Base-by-base conservation (phyloP, 2,329 filamentous ascomycete genomes). In the Myriosclerotinia scirpicola region DNA sequence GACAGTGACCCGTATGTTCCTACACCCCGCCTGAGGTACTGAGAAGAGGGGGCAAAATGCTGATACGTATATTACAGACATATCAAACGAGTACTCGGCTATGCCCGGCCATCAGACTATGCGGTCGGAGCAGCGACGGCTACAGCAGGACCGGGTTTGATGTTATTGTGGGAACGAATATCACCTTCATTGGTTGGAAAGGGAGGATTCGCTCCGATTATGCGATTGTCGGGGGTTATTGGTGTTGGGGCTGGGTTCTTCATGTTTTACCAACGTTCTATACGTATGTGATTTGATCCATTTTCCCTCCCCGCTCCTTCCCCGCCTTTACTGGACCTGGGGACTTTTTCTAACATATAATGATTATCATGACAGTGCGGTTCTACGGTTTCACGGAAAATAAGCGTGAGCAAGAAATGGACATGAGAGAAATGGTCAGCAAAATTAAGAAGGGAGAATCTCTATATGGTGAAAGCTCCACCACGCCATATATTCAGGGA, bases 351-450 rank as follows among this genome's bases (percentile, higher is more conserved):
- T 22, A 12, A 22, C n/a, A n/a, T 52, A 40, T 63, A 38, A 50
- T 63, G 53, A 97, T 26, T 34, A 54, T 54, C 26, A 26, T n/a
- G 3, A n/a, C 15, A 65, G 93, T 94, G 76, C 91, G 95, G 71
- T 98, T 99, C 81, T 98, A 97, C 81, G 95, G 95, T 75, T 92
- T 93, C 80, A 89, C 86, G 58, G 95, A 99, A 80, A 99, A 99
- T 81, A 81, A 89, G 65, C 89, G 95, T 74, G 95, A 99, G 80
- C 83, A 95, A 67, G 90, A 97, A 71, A 89, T 96, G 89, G 95
- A 99, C 78, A 98, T 98, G 93, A 86, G 87, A 71, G 95, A 99
- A 81, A 99, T 99, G 95, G 93, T 97, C 48, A 86, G 88, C 78
- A 96, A 94, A 81, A 93, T 98, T 78, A 99, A 98, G 86, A 87